Evolutionary conservation across 495 filamentous ascomycete species (phyloP).

Genomic region (Talaromyces adpressus): DNA sequence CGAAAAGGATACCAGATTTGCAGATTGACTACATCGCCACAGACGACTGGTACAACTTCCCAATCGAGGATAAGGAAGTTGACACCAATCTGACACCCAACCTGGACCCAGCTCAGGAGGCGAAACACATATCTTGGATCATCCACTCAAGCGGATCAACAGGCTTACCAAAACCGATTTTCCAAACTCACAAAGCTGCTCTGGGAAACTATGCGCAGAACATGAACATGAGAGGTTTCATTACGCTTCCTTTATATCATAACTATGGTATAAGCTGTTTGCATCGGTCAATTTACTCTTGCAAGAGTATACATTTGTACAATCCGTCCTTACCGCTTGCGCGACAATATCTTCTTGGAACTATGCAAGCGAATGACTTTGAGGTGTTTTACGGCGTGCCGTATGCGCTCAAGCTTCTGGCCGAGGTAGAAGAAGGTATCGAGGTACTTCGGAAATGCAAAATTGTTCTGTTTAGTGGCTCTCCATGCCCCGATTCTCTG

Average conservation of each 20-base stretch:
- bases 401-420: conserved; percentile 41
- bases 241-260: conserved; percentile 47
- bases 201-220: conserved; percentile 34
- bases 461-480: conserved; percentile 42
- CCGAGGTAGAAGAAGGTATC: conserved; percentile 35
- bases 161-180: conserved; percentile 32
- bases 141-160: conserved; percentile 40
- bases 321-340: conserved; percentile 39
- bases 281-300: conserved; percentile 36
- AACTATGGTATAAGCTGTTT: conserved; percentile 42
- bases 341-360: conserved; percentile 26
- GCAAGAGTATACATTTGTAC: conserved; percentile 36
- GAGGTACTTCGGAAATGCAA: conserved; percentile 26
- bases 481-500: conserved; percentile 40
- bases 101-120: conserved; percentile 17
- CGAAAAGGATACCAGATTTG: conserved; percentile 13
- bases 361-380: conserved; percentile 28
- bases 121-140: conserved; percentile 26
- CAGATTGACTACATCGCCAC: conserved; percentile 9
- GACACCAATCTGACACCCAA: conserved; percentile 11
- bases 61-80: conserved; percentile 2
- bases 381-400: conserved; percentile 40
- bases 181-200: conserved; percentile 33
- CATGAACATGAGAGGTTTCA: conserved; percentile 34
- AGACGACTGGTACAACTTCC: conserved; percentile 17